phyloP scores from a whole-genome alignment of 2,329 filamentous ascomycete genomes.

The Diaporthe destruens region DNA sequence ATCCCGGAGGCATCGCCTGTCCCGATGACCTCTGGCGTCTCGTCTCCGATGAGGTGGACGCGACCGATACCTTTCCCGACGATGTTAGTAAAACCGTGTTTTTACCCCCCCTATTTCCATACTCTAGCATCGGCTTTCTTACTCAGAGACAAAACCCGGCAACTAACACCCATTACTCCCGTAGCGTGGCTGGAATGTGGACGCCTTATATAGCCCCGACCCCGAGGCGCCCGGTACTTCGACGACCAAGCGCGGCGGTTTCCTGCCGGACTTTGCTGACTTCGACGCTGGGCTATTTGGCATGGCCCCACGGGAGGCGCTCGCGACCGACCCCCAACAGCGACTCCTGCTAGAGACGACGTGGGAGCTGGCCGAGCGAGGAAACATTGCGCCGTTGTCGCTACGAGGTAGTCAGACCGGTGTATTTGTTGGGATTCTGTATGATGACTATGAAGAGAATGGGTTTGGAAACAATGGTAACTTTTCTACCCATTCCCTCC shows the following conservation, averaged over 20 bases:
- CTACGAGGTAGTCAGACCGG: slow-evolving; percentile 45
- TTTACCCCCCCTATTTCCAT: too few species aligned
- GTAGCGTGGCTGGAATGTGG: slow-evolving; percentile 24
- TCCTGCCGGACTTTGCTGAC: slow-evolving; percentile 27
- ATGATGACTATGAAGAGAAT: slow-evolving; percentile 45
- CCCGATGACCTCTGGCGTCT: slow-evolving; percentile 25
- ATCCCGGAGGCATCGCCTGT: slow-evolving; percentile 27
- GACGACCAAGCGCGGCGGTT: slow-evolving; percentile 2
- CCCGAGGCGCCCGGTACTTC: slow-evolving; percentile 42
- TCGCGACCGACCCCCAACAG: too few species aligned
- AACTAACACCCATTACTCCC: not conserved
- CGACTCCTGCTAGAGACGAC: slow-evolving; percentile 43
- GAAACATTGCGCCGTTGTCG: slow-evolving; percentile 42
- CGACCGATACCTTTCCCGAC: too few species aligned
- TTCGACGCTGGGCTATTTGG: slow-evolving; percentile 48
- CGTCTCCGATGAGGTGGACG: slow-evolving; percentile 10
- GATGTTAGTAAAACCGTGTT: too few species aligned
- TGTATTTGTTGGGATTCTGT: slow-evolving; percentile 47
- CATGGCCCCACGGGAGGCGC: slow-evolving; percentile 44
- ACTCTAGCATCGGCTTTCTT: too few species aligned
- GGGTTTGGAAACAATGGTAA: slow-evolving; percentile 14
- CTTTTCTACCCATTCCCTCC: not conserved
- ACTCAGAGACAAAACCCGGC: too few species aligned
- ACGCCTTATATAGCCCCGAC: slow-evolving; percentile 25
- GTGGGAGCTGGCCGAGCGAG: slow-evolving; percentile 44